Evolutionary conservation across 2,329 filamentous ascomycete genomes (phyloP).

Genomic region (Parasarocladium wereldwijsianum): DNA sequence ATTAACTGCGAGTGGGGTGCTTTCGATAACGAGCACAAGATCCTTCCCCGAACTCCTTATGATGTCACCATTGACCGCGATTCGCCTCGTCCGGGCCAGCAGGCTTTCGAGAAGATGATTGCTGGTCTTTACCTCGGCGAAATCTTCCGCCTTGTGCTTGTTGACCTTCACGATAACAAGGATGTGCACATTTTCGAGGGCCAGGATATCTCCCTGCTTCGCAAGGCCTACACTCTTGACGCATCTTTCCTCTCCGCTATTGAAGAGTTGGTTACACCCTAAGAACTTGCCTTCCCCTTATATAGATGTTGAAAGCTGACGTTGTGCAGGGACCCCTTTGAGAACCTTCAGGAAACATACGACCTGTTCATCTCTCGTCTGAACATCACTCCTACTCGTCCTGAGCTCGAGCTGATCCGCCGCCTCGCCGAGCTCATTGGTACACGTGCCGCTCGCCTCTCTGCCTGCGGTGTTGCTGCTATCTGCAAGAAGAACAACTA

Average conservation of each 20-base stretch:
- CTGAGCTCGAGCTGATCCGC: conserved; percentile 80
- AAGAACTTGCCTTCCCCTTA: not conserved
- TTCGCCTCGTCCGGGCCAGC: conserved; percentile 83
- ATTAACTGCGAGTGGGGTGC: conserved; percentile 98
- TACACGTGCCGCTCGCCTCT: conserved; percentile 82
- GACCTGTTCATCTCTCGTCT: conserved; percentile 72
- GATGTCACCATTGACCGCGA: conserved; percentile 80
- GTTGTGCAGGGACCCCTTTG: conserved; percentile 61
- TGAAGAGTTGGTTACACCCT: conserved; percentile 52
- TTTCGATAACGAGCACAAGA: conserved; percentile 85
- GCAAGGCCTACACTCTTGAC: conserved; percentile 80
- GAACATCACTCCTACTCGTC: conserved; percentile 50
- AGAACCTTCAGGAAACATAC: conserved; percentile 81
- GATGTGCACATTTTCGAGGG: conserved; percentile 64
- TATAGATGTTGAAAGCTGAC: conserved; percentile 7
- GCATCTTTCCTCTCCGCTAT: conserved; percentile 86
- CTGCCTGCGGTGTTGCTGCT: conserved; percentile 85
- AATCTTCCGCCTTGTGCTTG: conserved; percentile 75
- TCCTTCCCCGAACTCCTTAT: conserved; percentile 74
- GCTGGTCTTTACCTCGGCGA: conserved; percentile 89
- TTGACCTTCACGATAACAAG: conserved; percentile 72
- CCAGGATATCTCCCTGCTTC: conserved; percentile 67
- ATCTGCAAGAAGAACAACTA: conserved; percentile 96
- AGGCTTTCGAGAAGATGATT: conserved; percentile 97
- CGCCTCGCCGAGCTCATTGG: conserved; percentile 88